phyloP scores from a whole-genome alignment of 2,329 filamentous ascomycete genomes.

The Aspergillus fischeri region DNA sequence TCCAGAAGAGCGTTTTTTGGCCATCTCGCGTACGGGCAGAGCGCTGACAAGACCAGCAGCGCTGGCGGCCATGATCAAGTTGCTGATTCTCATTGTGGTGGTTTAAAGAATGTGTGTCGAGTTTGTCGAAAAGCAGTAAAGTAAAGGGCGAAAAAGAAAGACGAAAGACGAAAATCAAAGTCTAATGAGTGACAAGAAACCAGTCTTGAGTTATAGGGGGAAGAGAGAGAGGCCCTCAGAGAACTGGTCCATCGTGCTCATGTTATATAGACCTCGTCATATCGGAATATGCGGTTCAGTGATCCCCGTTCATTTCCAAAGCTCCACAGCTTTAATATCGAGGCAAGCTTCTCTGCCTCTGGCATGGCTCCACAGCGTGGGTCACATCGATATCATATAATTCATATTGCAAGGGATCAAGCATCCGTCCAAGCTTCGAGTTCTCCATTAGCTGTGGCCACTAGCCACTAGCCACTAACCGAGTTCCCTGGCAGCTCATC shows the following conservation, averaged over 20 bases:
- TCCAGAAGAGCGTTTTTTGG: constrained; percentile 24
- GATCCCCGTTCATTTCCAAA: not conserved
- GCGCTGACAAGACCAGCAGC: constrained; percentile 25
- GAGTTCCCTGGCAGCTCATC: not conserved
- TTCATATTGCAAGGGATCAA: not conserved
- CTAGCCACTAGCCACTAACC: not conserved
- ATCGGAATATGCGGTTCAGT: not conserved
- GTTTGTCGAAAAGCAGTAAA: constrained; percentile 14
- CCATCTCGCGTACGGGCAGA: constrained; percentile 18
- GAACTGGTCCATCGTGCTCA: not conserved
- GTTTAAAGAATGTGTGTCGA: constrained; percentile 20
- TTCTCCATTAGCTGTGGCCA: not conserved
- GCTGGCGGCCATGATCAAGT: constrained; percentile 26
- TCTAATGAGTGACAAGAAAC: constrained; percentile 12
- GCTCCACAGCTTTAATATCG: not conserved
- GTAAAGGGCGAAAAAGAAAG: constrained; percentile 11
- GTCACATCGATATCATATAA: not conserved
- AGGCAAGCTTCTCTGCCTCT: not conserved
- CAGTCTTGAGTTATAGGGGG: constrained; percentile 16
- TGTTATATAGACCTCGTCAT: not conserved
- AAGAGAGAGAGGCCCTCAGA: not conserved
- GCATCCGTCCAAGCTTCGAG: not conserved
- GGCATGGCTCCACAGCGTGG: not conserved
- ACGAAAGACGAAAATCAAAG: constrained; percentile 6
- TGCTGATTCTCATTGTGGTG: constrained; percentile 27